A percentile compares a stretch with the other conserved stretches of the same genome.
Conservation (phyloP, 768 basidiomycete genomes). For the Sistotremastrum niveocremeum region DNA sequence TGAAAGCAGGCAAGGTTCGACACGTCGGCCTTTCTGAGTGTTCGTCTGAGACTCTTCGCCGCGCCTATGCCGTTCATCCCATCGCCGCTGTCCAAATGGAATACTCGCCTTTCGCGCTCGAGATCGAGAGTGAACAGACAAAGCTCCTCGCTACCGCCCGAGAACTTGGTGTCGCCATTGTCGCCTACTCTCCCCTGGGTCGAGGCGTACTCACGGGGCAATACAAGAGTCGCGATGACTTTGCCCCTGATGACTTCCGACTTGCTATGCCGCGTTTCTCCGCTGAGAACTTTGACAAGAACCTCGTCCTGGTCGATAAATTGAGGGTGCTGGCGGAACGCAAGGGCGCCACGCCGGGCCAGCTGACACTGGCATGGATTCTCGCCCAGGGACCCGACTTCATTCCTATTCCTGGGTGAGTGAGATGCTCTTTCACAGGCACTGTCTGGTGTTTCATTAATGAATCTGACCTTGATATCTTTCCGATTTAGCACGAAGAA, state of each 20-base stretch:
- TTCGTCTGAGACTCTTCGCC: constrained; percentile 31
- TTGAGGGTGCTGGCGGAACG: constrained; percentile 27
- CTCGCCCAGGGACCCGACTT: constrained; percentile 10
- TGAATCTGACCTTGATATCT: no score
- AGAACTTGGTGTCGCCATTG: constrained; percentile 34
- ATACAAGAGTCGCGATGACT: constrained; percentile 17
- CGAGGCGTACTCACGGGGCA: constrained; percentile 37
- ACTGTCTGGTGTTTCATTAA: no score
- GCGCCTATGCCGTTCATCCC: constrained; percentile 37
- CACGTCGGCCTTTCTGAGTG: constrained; percentile 42
- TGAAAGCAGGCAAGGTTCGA: constrained; percentile 34
- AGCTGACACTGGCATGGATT: constrained; percentile 24
- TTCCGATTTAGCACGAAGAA: no score
- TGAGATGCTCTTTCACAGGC: no score
- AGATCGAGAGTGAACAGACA: constrained; percentile 31
- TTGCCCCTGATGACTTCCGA: constrained; percentile 1
- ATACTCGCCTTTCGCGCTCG: constrained; percentile 36
- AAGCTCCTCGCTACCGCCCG: constrained; percentile 28
- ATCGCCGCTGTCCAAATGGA: constrained; percentile 38
- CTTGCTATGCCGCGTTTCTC: constrained; percentile 12
- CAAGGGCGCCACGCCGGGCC: constrained; percentile 17
- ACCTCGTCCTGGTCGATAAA: constrained; percentile 14
- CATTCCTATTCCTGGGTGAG: constrained; percentile 13
- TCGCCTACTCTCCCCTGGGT: constrained; percentile 41
- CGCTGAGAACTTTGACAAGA: constrained; percentile 19